A percentile compares a stretch with the other conserved stretches of the same genome.
Conservation (phyloP, 768 basidiomycete species). For the Lactifluus volemus region DNA sequence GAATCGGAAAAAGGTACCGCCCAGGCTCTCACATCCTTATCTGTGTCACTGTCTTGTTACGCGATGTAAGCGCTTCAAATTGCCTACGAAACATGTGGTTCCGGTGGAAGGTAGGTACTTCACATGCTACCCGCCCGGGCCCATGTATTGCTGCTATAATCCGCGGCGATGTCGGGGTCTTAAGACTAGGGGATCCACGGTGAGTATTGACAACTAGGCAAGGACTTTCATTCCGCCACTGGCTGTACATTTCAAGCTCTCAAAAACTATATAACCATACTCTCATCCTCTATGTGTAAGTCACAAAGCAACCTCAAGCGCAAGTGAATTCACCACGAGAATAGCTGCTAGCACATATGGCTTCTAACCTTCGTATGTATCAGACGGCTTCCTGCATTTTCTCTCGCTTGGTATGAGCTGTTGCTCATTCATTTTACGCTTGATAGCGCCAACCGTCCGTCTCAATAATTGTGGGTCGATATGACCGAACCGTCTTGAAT, state of each 20-base stretch:
- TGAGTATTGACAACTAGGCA: not conserved
- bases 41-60: not conserved
- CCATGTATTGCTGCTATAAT: not conserved
- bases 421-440: not conserved
- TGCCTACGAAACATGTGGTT: not conserved
- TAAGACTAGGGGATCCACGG: not conserved
- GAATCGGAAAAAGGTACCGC: not conserved
- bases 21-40: not conserved
- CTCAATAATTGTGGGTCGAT: conserved; percentile 15
- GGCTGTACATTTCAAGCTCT: not conserved
- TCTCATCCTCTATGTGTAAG: not conserved
- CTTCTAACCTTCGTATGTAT: conserved; percentile 1
- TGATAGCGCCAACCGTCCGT: conserved; percentile 10
- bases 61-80: not conserved
- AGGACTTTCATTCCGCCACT: not conserved
- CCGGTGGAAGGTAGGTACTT: not conserved
- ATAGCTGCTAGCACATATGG: not conserved
- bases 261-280: not conserved
- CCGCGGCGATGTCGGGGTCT: not conserved
- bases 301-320: not conserved
- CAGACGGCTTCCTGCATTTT: not conserved
- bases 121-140: not conserved
- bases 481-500: not conserved
- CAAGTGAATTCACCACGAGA: not conserved
- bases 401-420: not conserved